Evolutionary conservation across 306 rosid genomes (phyloP).

Genomic region (Trichosanthes truncata): DNA sequence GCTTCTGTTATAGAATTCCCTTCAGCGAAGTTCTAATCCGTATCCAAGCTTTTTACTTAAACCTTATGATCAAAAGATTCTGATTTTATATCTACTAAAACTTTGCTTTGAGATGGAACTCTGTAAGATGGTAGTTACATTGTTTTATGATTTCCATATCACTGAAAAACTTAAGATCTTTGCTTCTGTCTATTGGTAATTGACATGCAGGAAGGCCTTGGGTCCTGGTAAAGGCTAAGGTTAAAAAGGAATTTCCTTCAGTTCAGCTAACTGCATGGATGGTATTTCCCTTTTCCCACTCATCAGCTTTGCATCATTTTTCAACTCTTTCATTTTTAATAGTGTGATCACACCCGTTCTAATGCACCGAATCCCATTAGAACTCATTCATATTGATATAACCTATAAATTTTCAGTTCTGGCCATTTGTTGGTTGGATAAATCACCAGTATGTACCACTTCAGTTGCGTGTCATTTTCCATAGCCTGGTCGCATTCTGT

Average conservation of each 20-base stretch:
- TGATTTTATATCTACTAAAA: not conserved
- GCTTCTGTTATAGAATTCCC: not conserved
- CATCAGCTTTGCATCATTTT: not conserved
- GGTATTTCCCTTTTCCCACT: conserved; percentile 38
- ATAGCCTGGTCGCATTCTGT: conserved; percentile 63
- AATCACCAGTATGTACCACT: conserved; percentile 84
- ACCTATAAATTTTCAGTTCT: conserved; percentile 46
- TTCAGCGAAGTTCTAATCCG: not conserved
- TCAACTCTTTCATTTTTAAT: not conserved
- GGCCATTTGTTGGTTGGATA: conserved; percentile 87
- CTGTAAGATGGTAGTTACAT: not conserved
- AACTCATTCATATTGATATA: not conserved
- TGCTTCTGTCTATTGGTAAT: not conserved
- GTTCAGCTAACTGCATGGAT: conserved; percentile 78
- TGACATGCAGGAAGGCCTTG: conserved; percentile 69
- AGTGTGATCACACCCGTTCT: not conserved
- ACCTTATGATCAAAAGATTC: not conserved
- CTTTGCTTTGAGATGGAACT: not conserved
- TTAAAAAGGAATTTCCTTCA: conserved; percentile 76
- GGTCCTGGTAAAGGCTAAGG: conserved; percentile 70
- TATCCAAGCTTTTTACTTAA: not conserved
- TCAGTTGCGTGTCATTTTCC: conserved; percentile 77
- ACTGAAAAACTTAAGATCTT: conserved; percentile 3
- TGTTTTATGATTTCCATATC: not conserved
- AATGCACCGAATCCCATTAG: not conserved